Conservation (phyloP, 345 rosid genomes). For the Citrus hindsii region DNA sequence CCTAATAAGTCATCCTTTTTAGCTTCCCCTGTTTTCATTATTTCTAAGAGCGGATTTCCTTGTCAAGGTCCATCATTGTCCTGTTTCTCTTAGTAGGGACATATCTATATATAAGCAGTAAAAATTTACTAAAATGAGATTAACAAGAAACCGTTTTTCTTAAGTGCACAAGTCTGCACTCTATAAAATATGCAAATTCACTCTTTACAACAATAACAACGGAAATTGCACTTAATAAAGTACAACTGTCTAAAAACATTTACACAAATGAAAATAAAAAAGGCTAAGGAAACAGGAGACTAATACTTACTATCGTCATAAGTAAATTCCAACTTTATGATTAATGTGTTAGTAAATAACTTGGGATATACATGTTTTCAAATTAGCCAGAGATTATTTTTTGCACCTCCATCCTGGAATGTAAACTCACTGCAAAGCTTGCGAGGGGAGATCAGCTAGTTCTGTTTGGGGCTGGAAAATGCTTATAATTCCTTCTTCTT, state of each 20-base stretch:
- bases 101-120: slow-evolving; percentile 4
- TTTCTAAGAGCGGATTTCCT: slow-evolving; percentile 5
- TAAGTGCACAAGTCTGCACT: no score
- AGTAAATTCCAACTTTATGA: neutral
- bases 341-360: neutral
- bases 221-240: no score
- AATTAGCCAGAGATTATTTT: neutral
- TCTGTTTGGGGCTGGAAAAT: slow-evolving; percentile 35
- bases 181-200: no score
- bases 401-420: slow-evolving; percentile 45
- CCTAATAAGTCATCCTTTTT: slow-evolving; percentile 24
- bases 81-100: slow-evolving; percentile 22
- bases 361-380: no score
- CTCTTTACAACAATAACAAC: no score
- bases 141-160: no score
- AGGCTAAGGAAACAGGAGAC: no score
- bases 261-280: no score
- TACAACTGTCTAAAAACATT: no score
- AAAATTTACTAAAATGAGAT: no score
- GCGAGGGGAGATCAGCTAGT: neutral
- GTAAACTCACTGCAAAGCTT: neutral
- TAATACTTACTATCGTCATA: no score
- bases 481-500: slow-evolving; percentile 35
- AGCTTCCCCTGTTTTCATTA: slow-evolving; percentile 10
- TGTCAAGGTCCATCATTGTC: slow-evolving; percentile 17